Base-by-base conservation (phyloP, 331 rosid genomes). In the Malus hybrid region DNA sequence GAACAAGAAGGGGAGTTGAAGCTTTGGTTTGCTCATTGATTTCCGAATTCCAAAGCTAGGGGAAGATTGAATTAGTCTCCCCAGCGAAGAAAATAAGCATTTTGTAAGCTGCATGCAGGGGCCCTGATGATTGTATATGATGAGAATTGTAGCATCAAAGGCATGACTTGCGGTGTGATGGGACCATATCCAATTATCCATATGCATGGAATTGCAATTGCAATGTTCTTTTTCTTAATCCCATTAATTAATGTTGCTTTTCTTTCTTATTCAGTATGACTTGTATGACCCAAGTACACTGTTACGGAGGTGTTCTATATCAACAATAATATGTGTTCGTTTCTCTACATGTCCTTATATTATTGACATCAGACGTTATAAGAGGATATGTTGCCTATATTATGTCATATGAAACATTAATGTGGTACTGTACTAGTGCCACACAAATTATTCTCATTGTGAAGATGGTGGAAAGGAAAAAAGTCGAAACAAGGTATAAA, bases 111-210 rank as follows among this genome's bases (percentile, higher is more conserved):
- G 48, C 52, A 69, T 46, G 71, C 60, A 54, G 59, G 59, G 20
- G 8, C 20, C 20, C 6, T 54, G 59, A 52, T 52, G 20, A 42
- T 42, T 52, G 31, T 16, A 16, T 27, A 16, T 28, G 32, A 18
- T 50, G 71, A 64, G 7, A 55, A 65, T 33, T 65, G 59, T 65
- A 67, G 56, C 29, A 46, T 86, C 70, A 70, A 65, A 5, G 82
- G 84, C 90, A 79, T 79, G 86, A 81, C 46, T 81, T 76, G 70
- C 87, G 90, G 83, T 72, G 22, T 28, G 67, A 62, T 70, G 83
- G 83, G 81, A 69, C 75, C 81, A 67, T 24, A 54, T 1, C 59
- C 19, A 42, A 42, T 42, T 42, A 42, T 10, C 48, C 48, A 10
- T 42, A 27, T 33, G 10, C 18, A n/a, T 55, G 12, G 44, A 39